Base-by-base conservation (phyloP, 1,284 basidiomycete species). In the Ustilago lituana region DNA sequence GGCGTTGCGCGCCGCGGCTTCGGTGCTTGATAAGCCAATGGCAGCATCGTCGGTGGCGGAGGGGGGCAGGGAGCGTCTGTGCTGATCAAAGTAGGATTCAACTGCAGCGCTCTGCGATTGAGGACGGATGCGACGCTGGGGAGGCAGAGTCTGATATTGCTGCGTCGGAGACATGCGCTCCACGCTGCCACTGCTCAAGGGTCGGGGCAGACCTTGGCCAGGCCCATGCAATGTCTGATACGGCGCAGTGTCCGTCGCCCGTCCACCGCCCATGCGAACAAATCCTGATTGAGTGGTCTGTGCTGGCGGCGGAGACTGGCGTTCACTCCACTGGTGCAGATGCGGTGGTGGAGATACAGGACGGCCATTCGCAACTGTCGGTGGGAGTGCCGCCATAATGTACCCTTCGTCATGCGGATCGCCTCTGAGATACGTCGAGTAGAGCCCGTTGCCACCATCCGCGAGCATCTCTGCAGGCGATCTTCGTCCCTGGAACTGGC, bases 341-440 rank as follows among this genome's bases (percentile, higher is more conserved):
- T 60, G 63, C n/a, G 61, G 58, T 9, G 56, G 62, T 15, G 59
- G 52, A 27, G 59, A 61, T n/a, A 56, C 55, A 5, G 66, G 44
- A 11, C 53, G 32, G 12, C 37, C 55, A 14, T 37, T 55, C 7
- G 31, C 50, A 10, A 36, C 36, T 3, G 49, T 38, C 0, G 74
- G 62, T 5, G 77, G 77, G 27, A 78, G 31, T 2, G 74, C 71
- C 10, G 74, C 71, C 76, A 78, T 79, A 49, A 79, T 79, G 38
- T 41, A 59, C 11, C 72, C 76, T 12, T 78, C 76, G 41, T 79
- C 76, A 41, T 74, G 61, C 27, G 73, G 60, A 44, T 76, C 67
- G 17, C 65, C 61, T 14, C 58, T 48, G 23, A 77, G 29, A 39
- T 76, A 74, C 2, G 62, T 66, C 27, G 74, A 71, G 39, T 74